Conservation (phyloP, 192 early-diverging fungal species). For the Linnemannia exigua region DNA sequence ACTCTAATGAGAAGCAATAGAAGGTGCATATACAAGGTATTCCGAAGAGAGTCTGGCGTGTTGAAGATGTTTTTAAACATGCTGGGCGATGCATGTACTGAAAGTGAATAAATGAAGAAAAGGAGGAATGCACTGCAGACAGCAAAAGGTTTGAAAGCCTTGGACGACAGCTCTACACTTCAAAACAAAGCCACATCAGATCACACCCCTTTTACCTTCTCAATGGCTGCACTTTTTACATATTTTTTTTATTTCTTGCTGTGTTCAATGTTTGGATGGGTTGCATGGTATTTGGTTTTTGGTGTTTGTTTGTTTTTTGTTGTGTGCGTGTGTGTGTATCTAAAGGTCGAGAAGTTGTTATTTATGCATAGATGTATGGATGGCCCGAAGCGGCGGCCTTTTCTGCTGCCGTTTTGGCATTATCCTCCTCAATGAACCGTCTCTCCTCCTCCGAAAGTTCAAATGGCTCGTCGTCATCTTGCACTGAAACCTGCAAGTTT, state of each 20-base stretch:
- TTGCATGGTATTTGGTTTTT: background rate
- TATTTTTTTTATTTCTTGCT: background rate
- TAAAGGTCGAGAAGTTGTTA: background rate
- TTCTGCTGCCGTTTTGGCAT: slow-evolving; percentile 34
- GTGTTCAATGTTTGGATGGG: background rate
- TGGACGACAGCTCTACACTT: background rate
- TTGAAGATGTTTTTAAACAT: slow-evolving; percentile 58
- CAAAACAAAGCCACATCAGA: background rate
- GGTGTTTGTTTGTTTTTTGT: background rate
- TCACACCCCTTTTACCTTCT: background rate
- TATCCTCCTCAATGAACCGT: slow-evolving; percentile 53
- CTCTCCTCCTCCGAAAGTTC: slow-evolving; percentile 55
- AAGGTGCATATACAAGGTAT: slow-evolving; percentile 35
- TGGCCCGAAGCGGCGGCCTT: slow-evolving; percentile 14
- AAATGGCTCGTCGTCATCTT: slow-evolving; percentile 29
- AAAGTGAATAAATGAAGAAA: background rate
- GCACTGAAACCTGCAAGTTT: slow-evolving; percentile 7
- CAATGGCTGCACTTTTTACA: background rate
- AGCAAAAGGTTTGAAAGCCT: background rate
- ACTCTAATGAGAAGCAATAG: background rate
- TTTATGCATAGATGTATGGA: slow-evolving; percentile 17
- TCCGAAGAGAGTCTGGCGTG: slow-evolving; percentile 37
- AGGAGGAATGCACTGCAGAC: no score
- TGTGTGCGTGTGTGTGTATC: background rate
- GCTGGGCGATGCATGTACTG: background rate